Base-by-base conservation (phyloP, 768 basidiomycete species). In the Cubamyces sp. region DNA sequence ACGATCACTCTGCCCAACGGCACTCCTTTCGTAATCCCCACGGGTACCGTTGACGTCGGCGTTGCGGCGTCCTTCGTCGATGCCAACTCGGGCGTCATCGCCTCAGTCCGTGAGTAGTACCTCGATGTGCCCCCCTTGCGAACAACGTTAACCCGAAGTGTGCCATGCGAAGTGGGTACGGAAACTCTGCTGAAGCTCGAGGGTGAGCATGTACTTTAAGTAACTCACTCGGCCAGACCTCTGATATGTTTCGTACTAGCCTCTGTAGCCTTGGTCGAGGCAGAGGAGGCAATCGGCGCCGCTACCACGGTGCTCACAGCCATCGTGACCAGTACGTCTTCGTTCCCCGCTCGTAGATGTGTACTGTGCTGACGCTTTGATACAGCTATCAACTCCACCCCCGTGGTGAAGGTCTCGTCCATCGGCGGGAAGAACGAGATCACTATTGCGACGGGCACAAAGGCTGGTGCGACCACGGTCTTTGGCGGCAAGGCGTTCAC, bases 341-440 rank as follows among this genome's bases (percentile, higher is more conserved):
- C 23, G 34, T 1, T 11, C 34, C 1, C 34, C 34, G 1, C 9
- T 34, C 28, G 28, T 8, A 34, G 1, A 1, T 34, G 34, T 34
- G 34, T 34, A 34, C 34, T 34, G 34, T 5, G 34, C 34, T 34
- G 9, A 34, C 11, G 5, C 5, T 9, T 34, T 11, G 4, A 34
- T 11, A 11, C 28, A 62, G 61, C 54, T 5, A 54, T 62, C 54
- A 62, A 54, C 61, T 55, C 61, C 11, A 52, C 61, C 5, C 59
- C 59, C 8, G 37, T 60, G 12, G 59, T 60, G 37, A 30, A 60
- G 46, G 59, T 60, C 1, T 60, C 59, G 34, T 60, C 59, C 9
- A 60, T 47, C 3, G 59, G 59, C n/a, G 59, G 59, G n/a, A 56
- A 46, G 4, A 30, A 60, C n/a, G 59, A 34, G 5, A 54, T 60